Conservation (phyloP, 164 flowering plant genomes). For the Chloranthus sessilifolius region DNA sequence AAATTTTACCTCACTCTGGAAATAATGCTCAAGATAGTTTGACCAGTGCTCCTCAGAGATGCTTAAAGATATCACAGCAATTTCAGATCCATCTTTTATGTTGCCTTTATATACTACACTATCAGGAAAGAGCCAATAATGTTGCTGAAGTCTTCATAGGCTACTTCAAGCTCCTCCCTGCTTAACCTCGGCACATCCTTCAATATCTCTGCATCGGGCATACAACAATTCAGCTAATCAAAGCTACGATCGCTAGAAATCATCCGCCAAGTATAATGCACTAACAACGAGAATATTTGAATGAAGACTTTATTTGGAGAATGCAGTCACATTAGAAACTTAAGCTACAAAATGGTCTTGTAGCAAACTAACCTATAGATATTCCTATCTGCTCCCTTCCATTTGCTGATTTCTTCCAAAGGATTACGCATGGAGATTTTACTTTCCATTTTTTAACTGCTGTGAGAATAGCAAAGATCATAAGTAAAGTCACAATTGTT, state of each 20-base stretch:
- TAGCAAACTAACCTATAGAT: slow-evolving; percentile 74
- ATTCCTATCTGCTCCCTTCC: slow-evolving; percentile 47
- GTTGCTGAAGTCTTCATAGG: slow-evolving; percentile 98
- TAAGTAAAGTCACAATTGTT: slow-evolving; percentile 46
- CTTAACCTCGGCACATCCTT: slow-evolving; percentile 57
- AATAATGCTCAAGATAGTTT: slow-evolving; percentile 78
- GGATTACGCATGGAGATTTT: slow-evolving; percentile 51
- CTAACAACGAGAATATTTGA: too few relatives aligned
- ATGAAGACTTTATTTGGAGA: too few relatives aligned
- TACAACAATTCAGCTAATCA: not conserved
- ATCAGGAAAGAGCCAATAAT: slow-evolving; percentile 87
- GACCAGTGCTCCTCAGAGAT: slow-evolving; percentile 89
- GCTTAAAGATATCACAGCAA: slow-evolving; percentile 88
- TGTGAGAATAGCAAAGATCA: slow-evolving; percentile 43
- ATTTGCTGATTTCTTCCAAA: slow-evolving; percentile 75
- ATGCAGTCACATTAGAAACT: too few relatives aligned
- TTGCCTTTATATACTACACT: slow-evolving; percentile 85
- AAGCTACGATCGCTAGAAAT: not conserved
- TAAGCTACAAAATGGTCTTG: too few relatives aligned
- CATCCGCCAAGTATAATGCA: too few relatives aligned
- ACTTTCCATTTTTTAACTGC: slow-evolving; percentile 51
- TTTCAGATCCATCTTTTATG: slow-evolving; percentile 78
- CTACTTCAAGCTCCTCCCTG: slow-evolving; percentile 92
- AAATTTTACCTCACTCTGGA: slow-evolving; percentile 68
- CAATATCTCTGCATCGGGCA: slow-evolving; percentile 65